Percentiles rank a stretch among this genome's conserved stretches.
phyloP scores from a whole-genome alignment of 1,139 yeast genomes.

The Saccharomyces pastorianus region DNA sequence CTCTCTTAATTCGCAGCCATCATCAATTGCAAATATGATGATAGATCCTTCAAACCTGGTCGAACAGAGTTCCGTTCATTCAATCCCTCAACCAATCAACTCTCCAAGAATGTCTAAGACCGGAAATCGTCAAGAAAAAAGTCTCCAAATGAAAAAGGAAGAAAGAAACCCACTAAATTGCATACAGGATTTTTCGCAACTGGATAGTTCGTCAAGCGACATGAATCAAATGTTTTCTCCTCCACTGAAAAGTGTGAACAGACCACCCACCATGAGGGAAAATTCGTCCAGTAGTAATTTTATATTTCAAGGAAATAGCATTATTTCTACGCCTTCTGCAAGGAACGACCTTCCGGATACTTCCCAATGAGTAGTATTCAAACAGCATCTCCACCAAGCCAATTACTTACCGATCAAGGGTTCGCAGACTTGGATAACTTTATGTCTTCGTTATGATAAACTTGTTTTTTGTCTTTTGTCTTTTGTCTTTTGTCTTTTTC shows the following conservation, averaged over 20 bases:
- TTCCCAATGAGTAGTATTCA: conserved; percentile 17
- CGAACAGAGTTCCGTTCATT: neutral
- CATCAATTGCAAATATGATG: conserved; percentile 8
- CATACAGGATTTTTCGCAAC: conserved; percentile 4
- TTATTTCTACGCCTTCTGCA: neutral
- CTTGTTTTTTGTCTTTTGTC: neutral
- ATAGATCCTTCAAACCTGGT: conserved; percentile 4
- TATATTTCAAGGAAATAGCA: neutral
- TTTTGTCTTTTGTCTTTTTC: too few relatives aligned
- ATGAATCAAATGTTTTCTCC: neutral
- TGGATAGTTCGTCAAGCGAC: neutral
- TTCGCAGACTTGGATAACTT: conserved; percentile 28
- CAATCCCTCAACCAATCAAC: conserved; percentile 1
- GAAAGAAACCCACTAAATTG: conserved; percentile 5
- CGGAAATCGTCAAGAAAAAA: conserved; percentile 2
- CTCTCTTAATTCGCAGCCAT: conserved; percentile 13
- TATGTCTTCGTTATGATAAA: conserved; percentile 17
- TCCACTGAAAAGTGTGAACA: neutral
- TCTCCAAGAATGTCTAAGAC: conserved; percentile 5
- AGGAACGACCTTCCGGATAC: conserved; percentile 1
- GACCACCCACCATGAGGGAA: neutral
- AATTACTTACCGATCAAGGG: conserved; percentile 20
- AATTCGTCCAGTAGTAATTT: neutral
- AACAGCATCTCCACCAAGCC: conserved; percentile 20
- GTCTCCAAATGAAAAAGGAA: conserved; percentile 1